Evolutionary conservation across 2,329 filamentous ascomycete genomes (phyloP), one percentile per base, ranked within the genome.

Genomic region (Colletotrichum sp.): DNA sequence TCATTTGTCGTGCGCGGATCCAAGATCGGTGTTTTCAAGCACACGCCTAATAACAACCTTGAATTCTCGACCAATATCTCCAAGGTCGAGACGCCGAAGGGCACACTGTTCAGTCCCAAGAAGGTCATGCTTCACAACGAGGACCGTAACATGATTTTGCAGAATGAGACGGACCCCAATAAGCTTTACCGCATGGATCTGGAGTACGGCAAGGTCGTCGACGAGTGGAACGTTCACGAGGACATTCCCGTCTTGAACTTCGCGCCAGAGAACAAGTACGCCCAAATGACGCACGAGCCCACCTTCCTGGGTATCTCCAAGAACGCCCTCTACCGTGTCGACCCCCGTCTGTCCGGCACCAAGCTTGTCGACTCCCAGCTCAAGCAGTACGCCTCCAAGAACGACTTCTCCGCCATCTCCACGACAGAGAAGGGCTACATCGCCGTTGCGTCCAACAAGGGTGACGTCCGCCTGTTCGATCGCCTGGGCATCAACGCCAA

Each of bases 1-100:
- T 99, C 97, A 0, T 99, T 99, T 80, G 97, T 99, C 72, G 96
- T 99, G 59, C 94, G 97, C 78, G 97, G 97, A 36, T 97, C 96
- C 80, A 98, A 99, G 90, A 99, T 99, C 83, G 97, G 97, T 71
- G 97, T 99, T 55, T 99, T 99, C 91, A 99, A 98, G 85, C 97
- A 99, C 82, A 98, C 96, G 0, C 89, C 93, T 1, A 95, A 98
- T 86, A 98, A 99, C 83, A 93, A 96, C 79, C 90, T 99, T 18
- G 95, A 99, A 83, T 99, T 99, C 84, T 95, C 95, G 14, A 99
- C 97, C 76, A 99, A 96, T 78, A 99, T 99, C 81, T 98, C 95
- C 77, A 98, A 98, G 85, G 95, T 99, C 67, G 93, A 96, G 83
- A 98, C 96, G 0, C 95, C 96, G 3, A 91, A 92, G 60, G 97